These are phyloP conservation scores for Umbelopsis ramanniana DNA, from an alignment of 192 early-diverging fungal species.

Conservation along the genomic window DNA sequence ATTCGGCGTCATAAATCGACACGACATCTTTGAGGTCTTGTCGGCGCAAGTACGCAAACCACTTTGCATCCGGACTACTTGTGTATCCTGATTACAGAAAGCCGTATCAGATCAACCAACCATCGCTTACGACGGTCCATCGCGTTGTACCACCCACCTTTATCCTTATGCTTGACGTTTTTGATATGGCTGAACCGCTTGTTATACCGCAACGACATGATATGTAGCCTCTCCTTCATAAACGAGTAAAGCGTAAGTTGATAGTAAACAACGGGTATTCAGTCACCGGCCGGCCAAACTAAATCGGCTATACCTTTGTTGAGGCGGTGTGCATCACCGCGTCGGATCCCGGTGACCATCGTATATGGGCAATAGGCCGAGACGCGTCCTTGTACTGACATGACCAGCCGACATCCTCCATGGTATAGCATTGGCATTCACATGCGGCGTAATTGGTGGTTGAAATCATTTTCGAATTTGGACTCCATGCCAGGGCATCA, in stretches of 20 bases:
- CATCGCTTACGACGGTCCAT: not conserved
- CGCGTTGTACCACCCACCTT: not conserved
- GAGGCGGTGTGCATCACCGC: slow-evolving; percentile 55
- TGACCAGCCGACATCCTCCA: slow-evolving; percentile 64
- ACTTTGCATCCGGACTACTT: slow-evolving; percentile 66
- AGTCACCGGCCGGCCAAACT: no score
- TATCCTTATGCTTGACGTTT: not conserved
- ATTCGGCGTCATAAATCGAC: not conserved
- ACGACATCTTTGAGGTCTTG: not conserved
- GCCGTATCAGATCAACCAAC: not conserved
- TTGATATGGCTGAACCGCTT: not conserved
- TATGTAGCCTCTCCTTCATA: slow-evolving; percentile 18
- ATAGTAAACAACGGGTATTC: slow-evolving; percentile 5
- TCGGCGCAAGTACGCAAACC: slow-evolving; percentile 69
- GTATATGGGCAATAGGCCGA: slow-evolving; percentile 46
- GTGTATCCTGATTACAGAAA: slow-evolving; percentile 44
- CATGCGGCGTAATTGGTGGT: slow-evolving; percentile 52
- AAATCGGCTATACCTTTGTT: slow-evolving; percentile 45
- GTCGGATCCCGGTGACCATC: slow-evolving; percentile 58
- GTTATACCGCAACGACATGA: slow-evolving; percentile 26
- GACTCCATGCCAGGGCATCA: slow-evolving; percentile 66
- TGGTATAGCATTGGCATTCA: slow-evolving; percentile 56
- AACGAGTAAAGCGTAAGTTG: not conserved
- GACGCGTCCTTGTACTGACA: slow-evolving; percentile 56
- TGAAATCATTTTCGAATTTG: slow-evolving; percentile 63